Conservation (phyloP, 345 rosid species). For the Citrus sp. region DNA sequence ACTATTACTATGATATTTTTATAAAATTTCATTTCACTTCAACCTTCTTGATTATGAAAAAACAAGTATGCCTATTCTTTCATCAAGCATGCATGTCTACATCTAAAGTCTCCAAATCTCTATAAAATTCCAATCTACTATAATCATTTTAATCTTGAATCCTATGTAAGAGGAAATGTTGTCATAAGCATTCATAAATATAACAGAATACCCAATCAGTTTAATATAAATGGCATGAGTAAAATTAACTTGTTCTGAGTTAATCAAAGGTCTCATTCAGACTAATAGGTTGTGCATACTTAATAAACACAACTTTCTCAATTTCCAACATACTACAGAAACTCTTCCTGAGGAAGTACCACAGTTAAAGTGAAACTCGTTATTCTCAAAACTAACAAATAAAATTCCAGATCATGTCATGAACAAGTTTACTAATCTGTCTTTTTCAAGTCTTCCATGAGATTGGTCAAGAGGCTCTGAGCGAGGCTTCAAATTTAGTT, state of each 20-base stretch:
- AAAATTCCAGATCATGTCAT: not conserved
- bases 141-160: not conserved
- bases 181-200: not conserved
- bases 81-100: not conserved
- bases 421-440: slow-evolving; percentile 9
- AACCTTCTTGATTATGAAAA: not conserved
- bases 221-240: not conserved
- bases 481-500: slow-evolving; percentile 27
- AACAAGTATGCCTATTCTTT: not conserved
- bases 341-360: not conserved
- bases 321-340: not conserved
- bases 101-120: not conserved
- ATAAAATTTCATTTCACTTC: not conserved
- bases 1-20: not conserved
- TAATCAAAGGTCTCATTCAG: not conserved
- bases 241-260: not conserved
- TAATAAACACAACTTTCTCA: not conserved
- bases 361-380: not conserved
- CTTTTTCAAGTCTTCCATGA: slow-evolving; percentile 14
- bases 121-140: not conserved
- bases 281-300: not conserved
- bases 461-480: slow-evolving; percentile 21
- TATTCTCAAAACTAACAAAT: not conserved
- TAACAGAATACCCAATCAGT: not conserved
- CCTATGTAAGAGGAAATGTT: not conserved